Evolutionary conservation across 2,329 filamentous ascomycete genomes (phyloP).

Genomic region (Cercospora janseana): DNA sequence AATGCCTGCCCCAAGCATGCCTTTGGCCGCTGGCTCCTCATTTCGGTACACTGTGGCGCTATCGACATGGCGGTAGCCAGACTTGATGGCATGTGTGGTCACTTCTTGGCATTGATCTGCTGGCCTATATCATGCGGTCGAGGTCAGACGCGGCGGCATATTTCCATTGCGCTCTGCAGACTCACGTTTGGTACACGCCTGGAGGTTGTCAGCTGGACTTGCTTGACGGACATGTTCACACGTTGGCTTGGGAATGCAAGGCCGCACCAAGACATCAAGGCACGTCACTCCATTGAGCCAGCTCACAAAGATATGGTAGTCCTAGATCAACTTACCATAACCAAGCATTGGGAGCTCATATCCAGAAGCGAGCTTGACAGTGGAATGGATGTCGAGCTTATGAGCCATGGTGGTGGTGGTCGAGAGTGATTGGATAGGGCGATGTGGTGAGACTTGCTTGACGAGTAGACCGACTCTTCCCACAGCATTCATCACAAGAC

Average conservation of each 20-base stretch:
- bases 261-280: too few relatives aligned
- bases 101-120: slow-evolving; percentile 58
- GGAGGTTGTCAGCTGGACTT: not conserved
- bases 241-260: too few relatives aligned
- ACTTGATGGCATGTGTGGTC: slow-evolving; percentile 55
- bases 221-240: not conserved
- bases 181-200: slow-evolving; percentile 40
- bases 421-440: slow-evolving; percentile 20
- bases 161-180: not conserved
- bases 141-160: not conserved
- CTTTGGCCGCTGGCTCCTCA: slow-evolving; percentile 54
- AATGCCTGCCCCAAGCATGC: slow-evolving; percentile 53
- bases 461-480: slow-evolving; percentile 6
- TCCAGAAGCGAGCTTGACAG: slow-evolving; percentile 57
- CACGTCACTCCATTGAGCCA: too few relatives aligned
- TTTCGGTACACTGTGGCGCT: slow-evolving; percentile 59
- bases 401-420: slow-evolving; percentile 39
- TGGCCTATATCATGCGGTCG: slow-evolving; percentile 36
- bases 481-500: slow-evolving; percentile 14
- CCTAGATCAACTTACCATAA: slow-evolving; percentile 49
- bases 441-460: not conserved
- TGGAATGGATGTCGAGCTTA: slow-evolving; percentile 47
- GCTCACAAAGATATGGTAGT: not conserved
- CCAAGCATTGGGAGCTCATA: slow-evolving; percentile 61
- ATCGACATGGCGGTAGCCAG: slow-evolving; percentile 61